phyloP scores from a whole-genome alignment of 805 yeast species.

The Grigorovia yakushimaensis region DNA sequence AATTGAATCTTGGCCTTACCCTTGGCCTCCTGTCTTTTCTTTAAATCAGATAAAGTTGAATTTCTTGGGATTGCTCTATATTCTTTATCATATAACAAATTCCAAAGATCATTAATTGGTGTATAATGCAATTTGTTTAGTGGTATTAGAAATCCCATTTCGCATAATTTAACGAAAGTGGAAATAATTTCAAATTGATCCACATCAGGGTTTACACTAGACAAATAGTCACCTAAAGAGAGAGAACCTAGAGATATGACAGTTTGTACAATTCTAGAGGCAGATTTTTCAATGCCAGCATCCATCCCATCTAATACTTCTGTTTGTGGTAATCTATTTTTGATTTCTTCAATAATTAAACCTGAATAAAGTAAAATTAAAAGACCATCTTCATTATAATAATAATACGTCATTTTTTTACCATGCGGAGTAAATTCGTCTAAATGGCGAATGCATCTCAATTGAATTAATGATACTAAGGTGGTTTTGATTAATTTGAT shows the following conservation, averaged over 20 bases:
- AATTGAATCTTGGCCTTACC: constrained; percentile 34
- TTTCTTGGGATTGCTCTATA: constrained; percentile 31
- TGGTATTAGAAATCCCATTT: constrained; percentile 43
- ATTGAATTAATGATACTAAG: constrained; percentile 68
- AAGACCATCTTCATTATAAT: constrained; percentile 54
- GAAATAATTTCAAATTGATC: constrained; percentile 23
- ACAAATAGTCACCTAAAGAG: constrained; percentile 42
- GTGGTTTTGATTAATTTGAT: constrained; percentile 47
- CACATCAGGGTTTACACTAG: constrained; percentile 3
- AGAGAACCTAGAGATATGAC: constrained; percentile 62
- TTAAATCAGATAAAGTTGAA: constrained; percentile 42
- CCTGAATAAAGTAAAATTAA: constrained; percentile 65
- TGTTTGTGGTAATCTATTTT: constrained; percentile 25
- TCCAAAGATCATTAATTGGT: constrained; percentile 33
- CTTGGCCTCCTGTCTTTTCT: constrained; percentile 52
- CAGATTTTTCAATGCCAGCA: constrained; percentile 7
- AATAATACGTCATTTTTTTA: constrained; percentile 38
- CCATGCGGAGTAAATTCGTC: constrained; percentile 30
- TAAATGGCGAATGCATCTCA: constrained; percentile 66
- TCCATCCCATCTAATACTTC: background rate
- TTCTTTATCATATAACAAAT: constrained; percentile 33
- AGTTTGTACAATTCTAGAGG: constrained; percentile 51
- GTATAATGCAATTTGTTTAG: constrained; percentile 31
- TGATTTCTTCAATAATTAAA: constrained; percentile 50
- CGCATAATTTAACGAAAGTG: constrained; percentile 37